phyloP scores from a whole-genome alignment of 2,329 filamentous ascomycete species.

The Fusarium pseudonygamai region DNA sequence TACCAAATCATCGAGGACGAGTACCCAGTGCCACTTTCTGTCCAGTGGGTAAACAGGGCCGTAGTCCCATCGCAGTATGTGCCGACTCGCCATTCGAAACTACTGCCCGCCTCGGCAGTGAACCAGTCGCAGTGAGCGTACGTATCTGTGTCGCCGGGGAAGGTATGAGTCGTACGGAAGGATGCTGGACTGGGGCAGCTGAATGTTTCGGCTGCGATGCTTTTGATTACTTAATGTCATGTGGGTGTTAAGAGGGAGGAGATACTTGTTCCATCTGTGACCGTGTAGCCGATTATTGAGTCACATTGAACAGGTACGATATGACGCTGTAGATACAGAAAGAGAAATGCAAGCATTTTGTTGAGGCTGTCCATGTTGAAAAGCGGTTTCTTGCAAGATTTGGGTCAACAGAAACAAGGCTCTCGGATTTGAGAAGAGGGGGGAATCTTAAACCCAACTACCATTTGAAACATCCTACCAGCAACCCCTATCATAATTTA shows the following conservation, averaged over 20 bases:
- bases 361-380: accelerated
- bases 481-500: background rate
- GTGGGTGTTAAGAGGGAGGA: background rate
- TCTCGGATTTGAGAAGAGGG: background rate
- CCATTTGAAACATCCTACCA: background rate
- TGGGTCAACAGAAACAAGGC: background rate
- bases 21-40: background rate
- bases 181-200: background rate
- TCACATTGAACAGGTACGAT: background rate
- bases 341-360: accelerated
- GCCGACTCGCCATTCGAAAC: background rate
- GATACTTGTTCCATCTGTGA: background rate
- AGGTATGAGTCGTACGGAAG: background rate
- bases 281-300: background rate
- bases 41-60: background rate
- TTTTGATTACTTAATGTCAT: background rate
- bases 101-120: background rate
- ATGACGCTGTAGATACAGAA: accelerated
- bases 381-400: background rate
- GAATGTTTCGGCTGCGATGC: background rate
- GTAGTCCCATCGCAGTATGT: background rate
- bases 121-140: background rate
- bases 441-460: background rate
- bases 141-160: background rate
- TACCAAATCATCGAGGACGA: background rate